Conservation (phyloP, 306 rosid genomes). For the Pterocarpus santalinus region DNA sequence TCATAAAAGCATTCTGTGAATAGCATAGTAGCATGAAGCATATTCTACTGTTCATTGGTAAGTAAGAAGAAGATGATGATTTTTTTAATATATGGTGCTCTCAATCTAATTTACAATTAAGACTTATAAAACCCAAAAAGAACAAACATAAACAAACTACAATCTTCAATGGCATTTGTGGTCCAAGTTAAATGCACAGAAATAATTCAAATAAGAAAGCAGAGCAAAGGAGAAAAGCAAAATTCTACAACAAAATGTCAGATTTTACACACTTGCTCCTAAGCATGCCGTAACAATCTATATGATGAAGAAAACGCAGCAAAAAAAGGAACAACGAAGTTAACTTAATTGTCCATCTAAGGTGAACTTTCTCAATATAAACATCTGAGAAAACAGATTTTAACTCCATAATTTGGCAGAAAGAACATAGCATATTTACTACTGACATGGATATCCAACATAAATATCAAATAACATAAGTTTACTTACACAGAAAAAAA, state of each 20-base stretch:
- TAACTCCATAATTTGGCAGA: background rate
- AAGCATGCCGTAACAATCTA: background rate
- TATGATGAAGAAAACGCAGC: conserved; percentile 6
- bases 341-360: background rate
- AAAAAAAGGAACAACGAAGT: background rate
- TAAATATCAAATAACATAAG: background rate
- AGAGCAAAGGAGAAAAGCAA: background rate
- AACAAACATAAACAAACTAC: background rate
- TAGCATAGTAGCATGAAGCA: conserved; percentile 7
- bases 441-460: background rate
- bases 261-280: background rate
- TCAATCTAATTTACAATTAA: background rate
- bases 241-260: background rate
- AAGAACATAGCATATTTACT: background rate
- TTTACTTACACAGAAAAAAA: too few relatives aligned
- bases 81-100: background rate
- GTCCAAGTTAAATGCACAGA: background rate
- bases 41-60: background rate
- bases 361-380: background rate
- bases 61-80: background rate
- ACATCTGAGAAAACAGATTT: background rate
- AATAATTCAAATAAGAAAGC: background rate
- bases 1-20: background rate
- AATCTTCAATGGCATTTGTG: background rate
- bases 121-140: background rate